Conservation (phyloP, 1,284 basidiomycete species). For the Athelia psychrophila region DNA sequence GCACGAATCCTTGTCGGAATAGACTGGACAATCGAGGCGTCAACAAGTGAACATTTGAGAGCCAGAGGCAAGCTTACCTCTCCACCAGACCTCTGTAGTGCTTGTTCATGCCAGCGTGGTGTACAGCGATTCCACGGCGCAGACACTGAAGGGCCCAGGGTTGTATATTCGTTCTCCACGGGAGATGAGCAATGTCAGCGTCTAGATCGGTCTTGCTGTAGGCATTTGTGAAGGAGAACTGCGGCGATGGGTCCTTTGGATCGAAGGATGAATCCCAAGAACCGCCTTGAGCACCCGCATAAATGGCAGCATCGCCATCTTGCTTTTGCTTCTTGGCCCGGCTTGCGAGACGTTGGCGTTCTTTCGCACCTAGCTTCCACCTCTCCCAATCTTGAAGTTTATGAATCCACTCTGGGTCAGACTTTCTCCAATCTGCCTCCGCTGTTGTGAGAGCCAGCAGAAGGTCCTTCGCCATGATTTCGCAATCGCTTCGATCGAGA, state of each 20-base stretch:
- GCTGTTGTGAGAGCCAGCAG: slow-evolving; percentile 31
- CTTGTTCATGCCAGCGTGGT: slow-evolving; percentile 70
- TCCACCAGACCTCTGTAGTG: slow-evolving; percentile 58
- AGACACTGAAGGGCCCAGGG: slow-evolving; percentile 47
- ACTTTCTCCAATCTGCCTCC: slow-evolving; percentile 49
- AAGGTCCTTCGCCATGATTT: slow-evolving; percentile 45
- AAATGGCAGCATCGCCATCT: slow-evolving; percentile 22
- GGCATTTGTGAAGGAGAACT: slow-evolving; percentile 56
- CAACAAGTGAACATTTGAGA: background rate
- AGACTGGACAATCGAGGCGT: slow-evolving; percentile 33
- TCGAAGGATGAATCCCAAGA: slow-evolving; percentile 57
- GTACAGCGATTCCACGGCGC: slow-evolving; percentile 60
- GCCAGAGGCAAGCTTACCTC: slow-evolving; percentile 34
- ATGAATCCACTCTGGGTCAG: slow-evolving; percentile 44
- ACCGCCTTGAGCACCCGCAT: slow-evolving; percentile 14
- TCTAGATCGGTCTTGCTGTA: slow-evolving; percentile 47
- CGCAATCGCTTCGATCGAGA: slow-evolving; percentile 60
- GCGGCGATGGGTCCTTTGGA: slow-evolving; percentile 50
- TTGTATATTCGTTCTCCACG: slow-evolving; percentile 28
- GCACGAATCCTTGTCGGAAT: slow-evolving; percentile 58
- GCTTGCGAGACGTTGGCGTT: slow-evolving; percentile 38
- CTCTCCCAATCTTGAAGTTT: slow-evolving; percentile 51
- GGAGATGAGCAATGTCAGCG: slow-evolving; percentile 43
- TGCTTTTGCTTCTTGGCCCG: slow-evolving; percentile 32
- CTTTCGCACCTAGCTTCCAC: slow-evolving; percentile 44